These are phyloP conservation scores for Mycena rosella DNA, from an alignment of 768 basidiomycete species.

Conservation along the genomic window DNA sequence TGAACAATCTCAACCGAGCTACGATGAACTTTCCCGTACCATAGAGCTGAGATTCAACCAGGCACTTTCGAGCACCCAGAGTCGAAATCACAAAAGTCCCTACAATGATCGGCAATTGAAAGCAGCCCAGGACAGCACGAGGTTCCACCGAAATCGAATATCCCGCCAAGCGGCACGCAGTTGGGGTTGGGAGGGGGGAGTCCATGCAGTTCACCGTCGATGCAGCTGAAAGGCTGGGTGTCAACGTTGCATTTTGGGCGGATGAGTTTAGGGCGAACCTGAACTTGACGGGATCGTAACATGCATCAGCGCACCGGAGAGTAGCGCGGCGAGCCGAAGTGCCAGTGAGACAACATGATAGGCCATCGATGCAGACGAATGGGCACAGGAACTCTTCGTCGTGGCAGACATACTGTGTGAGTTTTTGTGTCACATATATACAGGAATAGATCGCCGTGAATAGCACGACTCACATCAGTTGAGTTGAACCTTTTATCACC, in stretches of 20 bases:
- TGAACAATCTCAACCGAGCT: slow-evolving; percentile 7
- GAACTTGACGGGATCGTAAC: slow-evolving; percentile 11
- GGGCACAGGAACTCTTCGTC: slow-evolving; percentile 7
- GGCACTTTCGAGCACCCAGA: slow-evolving; percentile 12
- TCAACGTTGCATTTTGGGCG: slow-evolving; percentile 6
- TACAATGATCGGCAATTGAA: slow-evolving; percentile 7
- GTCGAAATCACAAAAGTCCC: slow-evolving; percentile 12
- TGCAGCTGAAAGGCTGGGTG: slow-evolving; percentile 8
- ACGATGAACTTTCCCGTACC: slow-evolving; percentile 8
- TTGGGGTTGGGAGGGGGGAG: slow-evolving; percentile 9
- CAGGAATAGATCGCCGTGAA: slow-evolving; percentile 12
- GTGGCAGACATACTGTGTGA: slow-evolving; percentile 14
- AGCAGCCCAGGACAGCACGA: slow-evolving; percentile 15
- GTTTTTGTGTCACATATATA: slow-evolving; percentile 14
- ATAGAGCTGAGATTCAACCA: slow-evolving; percentile 10
- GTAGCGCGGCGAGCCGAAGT: background rate
- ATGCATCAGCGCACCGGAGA: slow-evolving; percentile 12
- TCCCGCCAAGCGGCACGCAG: slow-evolving; percentile 13
- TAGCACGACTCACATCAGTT: slow-evolving; percentile 11
- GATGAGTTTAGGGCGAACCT: slow-evolving; percentile 13
- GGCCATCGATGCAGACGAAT: slow-evolving; percentile 11
- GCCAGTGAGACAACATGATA: background rate
- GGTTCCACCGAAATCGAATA: slow-evolving; percentile 12
- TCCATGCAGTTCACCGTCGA: slow-evolving; percentile 2
- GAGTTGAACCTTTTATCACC: slow-evolving; percentile 11